phyloP scores from a whole-genome alignment of 2,329 filamentous ascomycete genomes.

The Phialemonium atrogriseum region DNA sequence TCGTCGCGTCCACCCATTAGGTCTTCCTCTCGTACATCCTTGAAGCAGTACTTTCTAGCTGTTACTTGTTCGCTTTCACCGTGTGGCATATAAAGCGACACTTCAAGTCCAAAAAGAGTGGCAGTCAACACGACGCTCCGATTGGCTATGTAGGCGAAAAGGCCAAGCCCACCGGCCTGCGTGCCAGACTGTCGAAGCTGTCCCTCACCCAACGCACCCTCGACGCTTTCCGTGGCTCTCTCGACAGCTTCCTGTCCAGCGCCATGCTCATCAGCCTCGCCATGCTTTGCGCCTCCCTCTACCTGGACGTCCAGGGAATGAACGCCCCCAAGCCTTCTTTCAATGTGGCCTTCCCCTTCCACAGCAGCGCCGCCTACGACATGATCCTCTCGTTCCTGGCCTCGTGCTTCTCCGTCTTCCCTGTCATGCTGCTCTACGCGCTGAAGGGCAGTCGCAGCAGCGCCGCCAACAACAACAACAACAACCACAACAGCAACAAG shows the following conservation, averaged over 20 bases:
- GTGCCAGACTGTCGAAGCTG: too few relatives aligned
- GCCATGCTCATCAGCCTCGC: conserved; percentile 9
- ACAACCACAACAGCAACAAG: background rate
- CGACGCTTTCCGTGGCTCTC: conserved; percentile 14
- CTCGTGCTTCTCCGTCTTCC: conserved; percentile 7
- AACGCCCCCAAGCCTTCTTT: background rate
- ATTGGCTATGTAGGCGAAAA: too few relatives aligned
- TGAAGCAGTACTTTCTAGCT: conserved; percentile 8
- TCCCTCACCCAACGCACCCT: conserved; percentile 11
- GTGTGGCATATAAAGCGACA: conserved; percentile 5
- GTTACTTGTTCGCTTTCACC: conserved; percentile 9
- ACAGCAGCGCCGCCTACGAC: conserved; percentile 11
- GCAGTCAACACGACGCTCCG: background rate
- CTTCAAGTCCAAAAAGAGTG: background rate
- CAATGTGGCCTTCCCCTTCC: conserved; percentile 5
- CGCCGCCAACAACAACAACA: background rate
- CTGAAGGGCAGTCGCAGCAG: conserved; percentile 7
- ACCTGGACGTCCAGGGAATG: conserved; percentile 5
- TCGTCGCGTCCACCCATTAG: too few relatives aligned
- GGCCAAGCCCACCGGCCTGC: conserved; percentile 9
- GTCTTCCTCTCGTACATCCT: conserved; percentile 10
- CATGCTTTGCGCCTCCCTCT: conserved; percentile 11
- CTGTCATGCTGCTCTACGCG: conserved; percentile 9
- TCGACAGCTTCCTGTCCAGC: conserved; percentile 14
- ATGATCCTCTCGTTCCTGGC: conserved; percentile 10